Percentiles rank a stretch among this genome's conserved stretches.
Evolutionary conservation across 108 stramenopile species (phyloP).

Genomic region (Schizochytrium sp.): DNA sequence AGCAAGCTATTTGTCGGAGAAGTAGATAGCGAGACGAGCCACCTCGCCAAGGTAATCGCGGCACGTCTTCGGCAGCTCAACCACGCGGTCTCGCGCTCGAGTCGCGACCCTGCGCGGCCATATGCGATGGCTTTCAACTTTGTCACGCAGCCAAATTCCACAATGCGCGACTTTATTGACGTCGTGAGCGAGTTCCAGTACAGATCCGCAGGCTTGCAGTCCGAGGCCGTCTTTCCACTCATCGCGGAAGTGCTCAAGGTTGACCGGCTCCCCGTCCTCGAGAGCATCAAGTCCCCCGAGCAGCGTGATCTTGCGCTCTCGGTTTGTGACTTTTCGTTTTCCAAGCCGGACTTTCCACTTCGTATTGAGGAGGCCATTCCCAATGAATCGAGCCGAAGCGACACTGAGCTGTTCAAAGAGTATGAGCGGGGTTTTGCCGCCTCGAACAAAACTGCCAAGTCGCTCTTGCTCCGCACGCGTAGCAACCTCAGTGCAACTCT

Average conservation of each 20-base stretch:
- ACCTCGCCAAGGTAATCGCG: not conserved
- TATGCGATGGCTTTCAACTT: not conserved
- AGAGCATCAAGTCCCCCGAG: not conserved
- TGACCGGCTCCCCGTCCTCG: not conserved
- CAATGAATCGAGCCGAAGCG: not conserved
- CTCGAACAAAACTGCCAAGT: not conserved
- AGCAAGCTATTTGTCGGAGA: not conserved
- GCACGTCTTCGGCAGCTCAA: not conserved
- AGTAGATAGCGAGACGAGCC: not conserved
- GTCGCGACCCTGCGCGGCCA: not conserved
- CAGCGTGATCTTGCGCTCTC: not conserved
- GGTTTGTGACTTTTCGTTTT: not conserved
- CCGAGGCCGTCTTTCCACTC: not conserved
- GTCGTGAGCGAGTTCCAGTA: not conserved
- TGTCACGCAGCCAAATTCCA: not conserved
- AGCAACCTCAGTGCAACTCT: not conserved
- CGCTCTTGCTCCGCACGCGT: not conserved
- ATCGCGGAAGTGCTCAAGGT: not conserved
- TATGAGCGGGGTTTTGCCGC: not conserved
- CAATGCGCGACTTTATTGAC: not conserved
- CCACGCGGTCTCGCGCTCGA: not conserved
- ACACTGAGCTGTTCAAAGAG: not conserved
- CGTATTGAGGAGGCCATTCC: not conserved
- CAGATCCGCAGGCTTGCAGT: not conserved
- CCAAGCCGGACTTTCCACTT: not conserved